phyloP scores from a whole-genome alignment of 345 rosid genomes.

The Nasturtium officinale region DNA sequence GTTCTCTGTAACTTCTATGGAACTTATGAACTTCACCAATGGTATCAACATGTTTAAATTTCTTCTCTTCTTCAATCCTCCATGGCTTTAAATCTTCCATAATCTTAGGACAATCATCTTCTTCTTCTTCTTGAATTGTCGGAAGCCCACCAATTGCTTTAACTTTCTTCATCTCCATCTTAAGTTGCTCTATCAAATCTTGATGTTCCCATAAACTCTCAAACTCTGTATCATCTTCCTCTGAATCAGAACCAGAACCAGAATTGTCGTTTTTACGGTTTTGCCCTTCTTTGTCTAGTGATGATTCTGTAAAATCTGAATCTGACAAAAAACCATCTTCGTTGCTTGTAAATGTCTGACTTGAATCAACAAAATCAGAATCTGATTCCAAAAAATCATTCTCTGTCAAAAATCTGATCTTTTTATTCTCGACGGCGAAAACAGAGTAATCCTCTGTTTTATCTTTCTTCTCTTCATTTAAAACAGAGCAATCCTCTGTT shows the following conservation, averaged over 20 bases:
- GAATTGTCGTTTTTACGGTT: slow-evolving; percentile 37
- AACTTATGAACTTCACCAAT: slow-evolving; percentile 86
- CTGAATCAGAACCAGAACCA: slow-evolving; percentile 23
- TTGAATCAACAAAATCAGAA: slow-evolving; percentile 58
- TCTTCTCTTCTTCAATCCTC: slow-evolving; percentile 77
- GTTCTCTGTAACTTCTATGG: slow-evolving; percentile 80
- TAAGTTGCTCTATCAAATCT: slow-evolving; percentile 84
- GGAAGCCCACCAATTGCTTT: slow-evolving; percentile 85
- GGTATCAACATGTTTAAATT: slow-evolving; percentile 57
- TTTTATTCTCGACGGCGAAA: neutral
- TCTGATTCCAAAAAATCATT: slow-evolving; percentile 52
- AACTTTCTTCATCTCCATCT: slow-evolving; percentile 86
- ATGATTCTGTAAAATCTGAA: slow-evolving; percentile 49
- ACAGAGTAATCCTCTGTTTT: slow-evolving; percentile 27
- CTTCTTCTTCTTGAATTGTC: slow-evolving; percentile 69
- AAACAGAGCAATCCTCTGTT: slow-evolving; percentile 28
- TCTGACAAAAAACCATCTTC: slow-evolving; percentile 63
- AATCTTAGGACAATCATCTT: slow-evolving; percentile 70
- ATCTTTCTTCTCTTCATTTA: neutral
- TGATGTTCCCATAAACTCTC: slow-evolving; percentile 94
- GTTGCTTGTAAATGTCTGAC: slow-evolving; percentile 52
- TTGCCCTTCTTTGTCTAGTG: slow-evolving; percentile 35
- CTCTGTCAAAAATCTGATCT: slow-evolving; percentile 47
- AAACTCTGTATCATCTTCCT: slow-evolving; percentile 52
- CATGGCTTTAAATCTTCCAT: slow-evolving; percentile 89